A percentile compares a stretch with the other conserved stretches of the same genome.
phyloP scores from a whole-genome alignment of 169 alveolate genomes.

The Eimeria tenella region DNA sequence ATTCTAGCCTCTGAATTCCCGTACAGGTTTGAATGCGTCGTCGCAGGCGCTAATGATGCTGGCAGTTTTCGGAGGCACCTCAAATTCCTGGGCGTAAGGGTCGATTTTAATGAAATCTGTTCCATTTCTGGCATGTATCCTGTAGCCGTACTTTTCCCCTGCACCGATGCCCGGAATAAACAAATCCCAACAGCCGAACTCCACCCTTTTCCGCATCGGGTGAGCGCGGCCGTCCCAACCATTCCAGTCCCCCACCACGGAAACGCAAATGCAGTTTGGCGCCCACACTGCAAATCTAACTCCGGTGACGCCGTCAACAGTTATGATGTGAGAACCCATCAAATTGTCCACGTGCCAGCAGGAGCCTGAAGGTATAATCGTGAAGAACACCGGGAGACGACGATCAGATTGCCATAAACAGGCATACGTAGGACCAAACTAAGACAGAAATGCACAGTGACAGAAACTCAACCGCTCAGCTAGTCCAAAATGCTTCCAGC shows the following conservation, averaged over 20 bases:
- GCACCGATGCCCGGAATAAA: slow-evolving; percentile 83
- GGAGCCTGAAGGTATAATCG: slow-evolving; percentile 73
- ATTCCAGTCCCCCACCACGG: slow-evolving; percentile 89
- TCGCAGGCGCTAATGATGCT: slow-evolving; percentile 85
- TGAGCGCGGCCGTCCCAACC: slow-evolving; percentile 88
- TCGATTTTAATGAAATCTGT: slow-evolving; percentile 84
- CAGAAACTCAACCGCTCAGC: too few relatives aligned
- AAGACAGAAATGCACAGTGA: too few relatives aligned
- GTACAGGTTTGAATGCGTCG: slow-evolving; percentile 82
- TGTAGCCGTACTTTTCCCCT: slow-evolving; percentile 85
- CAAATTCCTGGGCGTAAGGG: slow-evolving; percentile 88
- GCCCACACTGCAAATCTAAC: slow-evolving; percentile 88
- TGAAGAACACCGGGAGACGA: too few relatives aligned
- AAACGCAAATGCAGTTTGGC: slow-evolving; percentile 82
- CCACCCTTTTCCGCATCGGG: slow-evolving; percentile 85
- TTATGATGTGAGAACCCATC: slow-evolving; percentile 83
- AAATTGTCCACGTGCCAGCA: slow-evolving; percentile 88
- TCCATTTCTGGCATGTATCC: slow-evolving; percentile 81
- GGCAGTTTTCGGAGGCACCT: slow-evolving; percentile 85
- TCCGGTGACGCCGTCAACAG: slow-evolving; percentile 83
- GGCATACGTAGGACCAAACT: too few relatives aligned
- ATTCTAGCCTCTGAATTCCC: neutral
- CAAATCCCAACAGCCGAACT: slow-evolving; percentile 86
- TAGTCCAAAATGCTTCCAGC: too few relatives aligned
- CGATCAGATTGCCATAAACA: too few relatives aligned